Evolutionary conservation across 148 eudicot genomes (phyloP), one percentile per base, ranked within the genome.

Genomic region (Vaccinium macrocarpon): DNA sequence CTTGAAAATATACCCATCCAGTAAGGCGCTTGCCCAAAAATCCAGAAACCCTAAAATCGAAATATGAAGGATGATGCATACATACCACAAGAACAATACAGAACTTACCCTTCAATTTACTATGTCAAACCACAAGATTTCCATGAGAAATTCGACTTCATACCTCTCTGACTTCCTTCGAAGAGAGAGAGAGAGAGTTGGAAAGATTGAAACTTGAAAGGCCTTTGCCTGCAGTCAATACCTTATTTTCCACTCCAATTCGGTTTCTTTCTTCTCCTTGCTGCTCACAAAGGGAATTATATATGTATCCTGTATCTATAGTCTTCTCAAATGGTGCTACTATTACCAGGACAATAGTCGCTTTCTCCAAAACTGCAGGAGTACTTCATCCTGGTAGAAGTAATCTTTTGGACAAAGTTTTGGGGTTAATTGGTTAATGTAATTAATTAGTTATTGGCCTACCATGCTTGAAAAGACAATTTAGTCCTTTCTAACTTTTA

Each of bases 281-380:
- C 42, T n/a, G 42, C 76, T 1, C 49, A 13, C 19, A 15, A 19
- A 29, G 27, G 1, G 46, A 32, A 29, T 57, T 18, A 6, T 70
- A 27, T 7, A 0, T 16, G 14, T 25, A 13, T 70, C 18, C 46
- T 14, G 42, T 8, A 2, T 35, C 18, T 5, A 32, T 5, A 19
- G 5, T 21, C 18, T 19, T 62, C 7, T 21, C 10, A 62, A n/a
- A 35, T 29, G 76, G 32, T 32, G 50, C 50, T 35, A 35, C 49
- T 73, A 73, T 73, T 73, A 8, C 77, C 77, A 38, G 51, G 48
- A 4, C 77, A 73, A 73, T 74, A 38, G 52, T 38, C 13, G 78
- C 78, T 74, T 8, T 21, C 49, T 38, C 48, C 76, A 32, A 32
- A 32, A 32, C 35, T 32, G 1, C 35, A 1, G 35, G 35, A 32